These are phyloP conservation scores for Cordyceps militaris DNA, from an alignment of 2,329 filamentous ascomycete genomes.

Conservation along the genomic window DNA sequence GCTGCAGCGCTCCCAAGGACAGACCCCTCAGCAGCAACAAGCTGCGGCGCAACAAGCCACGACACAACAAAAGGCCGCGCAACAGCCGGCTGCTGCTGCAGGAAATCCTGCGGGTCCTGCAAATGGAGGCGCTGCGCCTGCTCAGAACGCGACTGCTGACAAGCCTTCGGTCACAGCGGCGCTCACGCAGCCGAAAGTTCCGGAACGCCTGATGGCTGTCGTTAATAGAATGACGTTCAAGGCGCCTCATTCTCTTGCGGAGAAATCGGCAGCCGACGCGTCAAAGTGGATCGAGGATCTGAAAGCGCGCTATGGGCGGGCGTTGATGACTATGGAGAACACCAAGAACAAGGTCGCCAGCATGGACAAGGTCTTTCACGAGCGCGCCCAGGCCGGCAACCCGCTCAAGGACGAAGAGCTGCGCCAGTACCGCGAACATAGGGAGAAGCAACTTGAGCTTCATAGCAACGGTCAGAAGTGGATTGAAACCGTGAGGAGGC, in stretches of 20 bases:
- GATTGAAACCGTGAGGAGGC: conserved; percentile 40
- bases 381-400: conserved; percentile 36
- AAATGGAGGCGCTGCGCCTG: background rate
- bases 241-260: conserved; percentile 34
- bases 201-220: conserved; percentile 39
- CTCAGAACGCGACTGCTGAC: background rate
- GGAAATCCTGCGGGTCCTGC: background rate
- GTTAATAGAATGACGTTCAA: conserved; percentile 42
- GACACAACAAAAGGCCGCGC: conserved; percentile 4
- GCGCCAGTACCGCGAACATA: conserved; percentile 36
- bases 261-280: conserved; percentile 36
- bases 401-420: conserved; percentile 41
- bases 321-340: conserved; percentile 43
- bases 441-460: conserved; percentile 37
- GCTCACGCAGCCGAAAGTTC: conserved; percentile 26
- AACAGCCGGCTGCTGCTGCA: conserved; percentile 5
- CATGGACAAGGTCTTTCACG: conserved; percentile 37
- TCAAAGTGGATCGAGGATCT: conserved; percentile 43
- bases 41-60: conserved; percentile 11
- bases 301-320: conserved; percentile 40
- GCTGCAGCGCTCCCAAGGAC: conserved; percentile 13
- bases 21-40: conserved; percentile 18
- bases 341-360: conserved; percentile 33
- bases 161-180: conserved; percentile 11
- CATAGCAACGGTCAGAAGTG: conserved; percentile 42